These are phyloP conservation scores for Hemisphaericaspora nanyangensis DNA, from an alignment of 805 yeast genomes.

Conservation along the genomic window DNA sequence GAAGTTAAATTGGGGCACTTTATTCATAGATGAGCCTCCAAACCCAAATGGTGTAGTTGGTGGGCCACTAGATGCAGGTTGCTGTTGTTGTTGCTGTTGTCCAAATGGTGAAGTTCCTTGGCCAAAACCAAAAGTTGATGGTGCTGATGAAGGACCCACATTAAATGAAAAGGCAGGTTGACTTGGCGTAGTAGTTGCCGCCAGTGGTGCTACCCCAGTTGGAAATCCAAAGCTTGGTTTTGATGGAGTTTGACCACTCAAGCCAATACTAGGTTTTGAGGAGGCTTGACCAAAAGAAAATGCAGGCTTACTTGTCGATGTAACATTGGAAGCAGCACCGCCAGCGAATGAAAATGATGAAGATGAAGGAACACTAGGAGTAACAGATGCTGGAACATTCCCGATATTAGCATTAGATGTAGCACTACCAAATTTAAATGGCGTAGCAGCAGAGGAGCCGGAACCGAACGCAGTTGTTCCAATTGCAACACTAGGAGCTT, in stretches of 20 bases:
- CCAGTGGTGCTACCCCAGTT: conserved; percentile 7
- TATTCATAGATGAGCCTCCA: too few species aligned
- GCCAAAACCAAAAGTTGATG: conserved; percentile 11
- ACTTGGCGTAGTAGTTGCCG: too few species aligned
- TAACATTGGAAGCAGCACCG: conserved; percentile 4
- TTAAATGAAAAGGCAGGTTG: too few species aligned
- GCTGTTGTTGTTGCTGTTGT: conserved; percentile 4
- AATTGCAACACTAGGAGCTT: conserved; percentile 1
- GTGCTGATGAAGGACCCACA: neutral
- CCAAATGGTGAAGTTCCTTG: neutral
- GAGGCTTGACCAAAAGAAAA: conserved; percentile 8
- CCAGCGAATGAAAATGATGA: conserved; percentile 8
- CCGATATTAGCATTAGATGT: neutral
- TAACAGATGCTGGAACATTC: neutral
- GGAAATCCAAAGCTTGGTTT: conserved; percentile 10
- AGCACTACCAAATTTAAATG: conserved; percentile 2
- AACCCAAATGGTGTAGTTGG: neutral
- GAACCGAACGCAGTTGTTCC: neutral
- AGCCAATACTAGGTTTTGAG: neutral
- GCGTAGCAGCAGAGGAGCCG: neutral
- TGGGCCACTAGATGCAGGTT: neutral
- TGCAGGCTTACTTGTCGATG: conserved; percentile 2
- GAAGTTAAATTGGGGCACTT: conserved; percentile 16
- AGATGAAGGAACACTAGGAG: neutral
- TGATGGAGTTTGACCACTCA: neutral